Conservation (phyloP, 805 yeast species). For the Blastobotrys americana region DNA sequence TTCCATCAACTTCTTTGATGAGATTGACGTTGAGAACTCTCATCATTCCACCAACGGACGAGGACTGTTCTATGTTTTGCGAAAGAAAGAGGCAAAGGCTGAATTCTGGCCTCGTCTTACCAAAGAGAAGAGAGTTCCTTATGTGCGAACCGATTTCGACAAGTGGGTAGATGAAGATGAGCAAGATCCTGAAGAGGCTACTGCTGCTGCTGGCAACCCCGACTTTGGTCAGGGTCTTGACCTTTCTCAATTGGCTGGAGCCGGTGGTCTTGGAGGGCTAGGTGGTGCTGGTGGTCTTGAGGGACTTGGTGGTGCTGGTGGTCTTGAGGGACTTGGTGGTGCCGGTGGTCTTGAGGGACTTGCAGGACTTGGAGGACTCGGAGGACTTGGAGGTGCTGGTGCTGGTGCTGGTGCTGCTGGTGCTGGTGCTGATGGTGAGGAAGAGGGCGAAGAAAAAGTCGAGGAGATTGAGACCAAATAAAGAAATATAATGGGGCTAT, state of each 20-base stretch:
- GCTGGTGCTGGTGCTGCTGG: not conserved
- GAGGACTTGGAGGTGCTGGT: conserved; percentile 1
- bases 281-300: conserved; percentile 6
- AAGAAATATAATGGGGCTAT: too few relatives aligned
- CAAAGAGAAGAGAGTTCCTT: conserved; percentile 76
- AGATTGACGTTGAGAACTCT: conserved; percentile 61
- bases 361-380: conserved; percentile 1
- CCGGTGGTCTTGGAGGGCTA: conserved; percentile 27
- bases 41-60: conserved; percentile 54
- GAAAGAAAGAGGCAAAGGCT: conserved; percentile 57
- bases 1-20: conserved; percentile 67
- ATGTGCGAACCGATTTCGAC: conserved; percentile 89
- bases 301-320: conserved; percentile 5
- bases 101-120: conserved; percentile 96
- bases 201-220: conserved; percentile 30
- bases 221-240: conserved; percentile 33
- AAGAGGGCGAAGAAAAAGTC: not conserved
- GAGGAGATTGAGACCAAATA: not conserved
- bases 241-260: conserved; percentile 36
- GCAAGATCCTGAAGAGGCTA: conserved; percentile 65
- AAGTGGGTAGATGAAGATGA: conserved; percentile 99
- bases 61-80: conserved; percentile 53
- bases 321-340: not conserved
- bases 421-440: not conserved
- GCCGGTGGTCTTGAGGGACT: not conserved